Conservation (phyloP, 164 flowering plant species). For the Tinospora cordifolia region DNA sequence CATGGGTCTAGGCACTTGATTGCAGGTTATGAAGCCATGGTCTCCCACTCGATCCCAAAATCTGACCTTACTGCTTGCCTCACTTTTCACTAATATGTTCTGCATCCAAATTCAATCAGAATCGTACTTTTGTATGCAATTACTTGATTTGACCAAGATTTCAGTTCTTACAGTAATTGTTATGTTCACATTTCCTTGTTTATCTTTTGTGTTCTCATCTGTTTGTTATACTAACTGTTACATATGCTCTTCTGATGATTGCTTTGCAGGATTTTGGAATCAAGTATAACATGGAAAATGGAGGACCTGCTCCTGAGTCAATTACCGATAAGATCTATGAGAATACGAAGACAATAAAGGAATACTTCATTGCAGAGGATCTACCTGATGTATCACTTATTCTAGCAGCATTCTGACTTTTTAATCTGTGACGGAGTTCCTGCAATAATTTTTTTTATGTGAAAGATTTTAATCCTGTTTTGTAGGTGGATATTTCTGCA, state of each 20-base stretch:
- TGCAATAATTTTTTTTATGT: not conserved
- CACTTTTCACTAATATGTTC: not conserved
- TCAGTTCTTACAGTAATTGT: not conserved
- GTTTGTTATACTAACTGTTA: not conserved
- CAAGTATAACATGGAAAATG: slow-evolving; percentile 98
- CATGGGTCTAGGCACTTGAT: no score
- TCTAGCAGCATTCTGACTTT: not conserved
- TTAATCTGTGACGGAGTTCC: not conserved
- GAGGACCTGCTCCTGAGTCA: slow-evolving; percentile 97
- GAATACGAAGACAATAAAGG: slow-evolving; percentile 80
- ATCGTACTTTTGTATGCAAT: not conserved
- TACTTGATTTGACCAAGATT: not conserved
- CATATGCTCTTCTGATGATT: not conserved
- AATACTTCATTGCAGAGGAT: slow-evolving; percentile 74
- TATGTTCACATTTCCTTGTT: not conserved
- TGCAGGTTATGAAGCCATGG: no score
- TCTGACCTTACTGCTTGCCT: not conserved
- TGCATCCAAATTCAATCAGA: not conserved
- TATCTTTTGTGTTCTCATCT: not conserved
- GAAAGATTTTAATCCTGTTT: slow-evolving; percentile 6
- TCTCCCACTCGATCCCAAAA: no score
- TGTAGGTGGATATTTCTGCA: slow-evolving; percentile 72
- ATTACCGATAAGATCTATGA: slow-evolving; percentile 84
- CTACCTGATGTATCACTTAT: slow-evolving; percentile 64
- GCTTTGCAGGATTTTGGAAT: slow-evolving; percentile 85